Percentiles rank a stretch among this genome's conserved stretches.
These are phyloP conservation scores for Medicago ruthenica DNA, from an alignment of 306 rosid species.

Conservation along the genomic window DNA sequence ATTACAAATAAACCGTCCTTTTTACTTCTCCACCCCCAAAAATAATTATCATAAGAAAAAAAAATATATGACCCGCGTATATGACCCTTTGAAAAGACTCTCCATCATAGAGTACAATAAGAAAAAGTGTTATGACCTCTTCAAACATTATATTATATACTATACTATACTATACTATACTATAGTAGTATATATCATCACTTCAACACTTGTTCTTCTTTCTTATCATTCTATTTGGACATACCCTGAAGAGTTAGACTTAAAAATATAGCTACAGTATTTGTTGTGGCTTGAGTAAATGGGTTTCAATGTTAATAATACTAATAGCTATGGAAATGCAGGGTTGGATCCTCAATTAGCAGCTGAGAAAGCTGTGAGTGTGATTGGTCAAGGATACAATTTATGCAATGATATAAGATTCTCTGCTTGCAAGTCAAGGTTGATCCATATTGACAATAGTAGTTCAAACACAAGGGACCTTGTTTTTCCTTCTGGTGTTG, in stretches of 20 bases:
- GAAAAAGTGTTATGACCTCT: neutral
- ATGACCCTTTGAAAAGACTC: constrained; percentile 31
- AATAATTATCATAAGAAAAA: neutral
- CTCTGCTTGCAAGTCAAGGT: constrained; percentile 57
- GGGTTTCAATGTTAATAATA: constrained; percentile 44
- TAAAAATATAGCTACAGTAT: neutral
- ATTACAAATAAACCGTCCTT: neutral
- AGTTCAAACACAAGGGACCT: constrained; percentile 55
- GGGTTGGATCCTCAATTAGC: constrained; percentile 61
- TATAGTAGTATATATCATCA: neutral
- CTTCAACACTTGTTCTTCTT: neutral
- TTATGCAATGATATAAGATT: constrained; percentile 64
- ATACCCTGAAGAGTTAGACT: neutral
- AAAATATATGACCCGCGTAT: constrained; percentile 35
- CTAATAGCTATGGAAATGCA: constrained; percentile 33
- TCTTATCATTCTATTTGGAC: neutral
- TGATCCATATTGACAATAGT: constrained; percentile 59
- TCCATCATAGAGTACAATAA: neutral
- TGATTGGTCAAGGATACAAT: constrained; percentile 79
- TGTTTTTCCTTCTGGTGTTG: constrained; percentile 67
- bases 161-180: neutral
- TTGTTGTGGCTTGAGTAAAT: constrained; percentile 19
- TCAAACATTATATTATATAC: neutral
- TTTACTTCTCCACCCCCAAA: constrained; percentile 6
- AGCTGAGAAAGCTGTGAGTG: constrained; percentile 77